Percentiles rank a stretch among this genome's conserved stretches.
Conservation (phyloP, 805 yeast genomes). For the Barnettozyma wickerhamii region DNA sequence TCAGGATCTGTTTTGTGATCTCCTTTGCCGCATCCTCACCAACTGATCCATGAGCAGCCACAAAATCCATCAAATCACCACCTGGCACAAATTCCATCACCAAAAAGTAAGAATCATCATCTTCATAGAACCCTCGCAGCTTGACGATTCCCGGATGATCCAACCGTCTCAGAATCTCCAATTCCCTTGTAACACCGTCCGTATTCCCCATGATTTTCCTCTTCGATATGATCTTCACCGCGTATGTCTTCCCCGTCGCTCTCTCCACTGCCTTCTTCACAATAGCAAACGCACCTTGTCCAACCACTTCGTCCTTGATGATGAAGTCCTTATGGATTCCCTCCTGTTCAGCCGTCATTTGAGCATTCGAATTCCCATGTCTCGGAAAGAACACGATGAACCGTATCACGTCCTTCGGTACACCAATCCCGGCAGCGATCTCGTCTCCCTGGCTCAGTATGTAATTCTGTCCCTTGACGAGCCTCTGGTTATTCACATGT, state of each 20-base stretch:
- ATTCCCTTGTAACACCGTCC: conserved; percentile 81
- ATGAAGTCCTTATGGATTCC: conserved; percentile 72
- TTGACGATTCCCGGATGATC: conserved; percentile 84
- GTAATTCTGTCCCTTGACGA: conserved; percentile 75
- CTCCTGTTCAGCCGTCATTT: conserved; percentile 16
- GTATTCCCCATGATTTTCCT: conserved; percentile 74
- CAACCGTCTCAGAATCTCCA: conserved; percentile 70
- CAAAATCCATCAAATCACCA: conserved; percentile 97
- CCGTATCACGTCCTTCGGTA: conserved; percentile 57
- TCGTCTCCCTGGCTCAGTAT: conserved; percentile 91
- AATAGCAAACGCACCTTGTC: conserved; percentile 98
- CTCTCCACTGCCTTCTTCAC: conserved; percentile 90
- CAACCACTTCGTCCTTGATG: conserved; percentile 79
- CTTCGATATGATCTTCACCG: conserved; percentile 86
- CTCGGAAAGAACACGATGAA: conserved; percentile 40
- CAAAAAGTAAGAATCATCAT: conserved; percentile 70
- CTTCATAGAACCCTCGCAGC: conserved; percentile 82
- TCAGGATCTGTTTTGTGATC: conserved; percentile 76
- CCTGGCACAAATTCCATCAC: conserved; percentile 97
- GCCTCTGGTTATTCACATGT: conserved; percentile 65
- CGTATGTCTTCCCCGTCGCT: conserved; percentile 77
- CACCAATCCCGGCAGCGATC: conserved; percentile 84
- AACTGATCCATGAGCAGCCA: conserved; percentile 85
- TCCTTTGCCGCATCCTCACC: conserved; percentile 90
- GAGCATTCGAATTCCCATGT: conserved; percentile 2